phyloP scores from a whole-genome alignment of 805 yeast species.

The Cyberlindnera lachancei region DNA sequence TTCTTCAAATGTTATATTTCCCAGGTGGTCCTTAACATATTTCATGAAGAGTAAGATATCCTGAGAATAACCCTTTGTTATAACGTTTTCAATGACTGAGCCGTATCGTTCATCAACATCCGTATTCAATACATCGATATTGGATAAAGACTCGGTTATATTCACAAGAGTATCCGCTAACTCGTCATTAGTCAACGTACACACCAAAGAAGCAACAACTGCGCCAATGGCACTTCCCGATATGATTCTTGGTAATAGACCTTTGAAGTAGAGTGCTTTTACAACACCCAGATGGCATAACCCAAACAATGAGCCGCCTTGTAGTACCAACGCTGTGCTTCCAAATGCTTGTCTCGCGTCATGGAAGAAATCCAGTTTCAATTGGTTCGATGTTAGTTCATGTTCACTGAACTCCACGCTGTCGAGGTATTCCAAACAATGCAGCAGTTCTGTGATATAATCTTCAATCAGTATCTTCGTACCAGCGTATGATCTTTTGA shows the following conservation, averaged over 20 bases:
- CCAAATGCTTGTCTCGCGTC: conserved; percentile 87
- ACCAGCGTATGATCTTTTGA: conserved; percentile 78
- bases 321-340: conserved; percentile 80
- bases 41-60: conserved; percentile 75
- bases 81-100: conserved; percentile 65
- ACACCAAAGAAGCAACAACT: conserved; percentile 78
- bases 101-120: conserved; percentile 56
- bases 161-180: conserved; percentile 34
- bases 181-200: conserved; percentile 65
- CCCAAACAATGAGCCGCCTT: conserved; percentile 94
- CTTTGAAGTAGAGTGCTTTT: conserved; percentile 67
- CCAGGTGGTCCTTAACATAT: conserved; percentile 68
- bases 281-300: conserved; percentile 91
- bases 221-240: conserved; percentile 95
- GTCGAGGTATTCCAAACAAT: conserved; percentile 55
- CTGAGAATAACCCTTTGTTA: conserved; percentile 77
- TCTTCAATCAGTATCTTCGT: conserved; percentile 87
- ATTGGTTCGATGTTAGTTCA: conserved; percentile 35
- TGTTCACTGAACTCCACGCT: conserved; percentile 22
- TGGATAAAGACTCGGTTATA: conserved; percentile 36
- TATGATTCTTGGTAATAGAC: conserved; percentile 73
- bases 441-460: conserved; percentile 68
- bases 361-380: conserved; percentile 68
- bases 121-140: conserved; percentile 37
- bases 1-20: conserved; percentile 88